Evolutionary conservation across 495 filamentous ascomycete species (phyloP).

Genomic region (Filosporella fistucella): DNA sequence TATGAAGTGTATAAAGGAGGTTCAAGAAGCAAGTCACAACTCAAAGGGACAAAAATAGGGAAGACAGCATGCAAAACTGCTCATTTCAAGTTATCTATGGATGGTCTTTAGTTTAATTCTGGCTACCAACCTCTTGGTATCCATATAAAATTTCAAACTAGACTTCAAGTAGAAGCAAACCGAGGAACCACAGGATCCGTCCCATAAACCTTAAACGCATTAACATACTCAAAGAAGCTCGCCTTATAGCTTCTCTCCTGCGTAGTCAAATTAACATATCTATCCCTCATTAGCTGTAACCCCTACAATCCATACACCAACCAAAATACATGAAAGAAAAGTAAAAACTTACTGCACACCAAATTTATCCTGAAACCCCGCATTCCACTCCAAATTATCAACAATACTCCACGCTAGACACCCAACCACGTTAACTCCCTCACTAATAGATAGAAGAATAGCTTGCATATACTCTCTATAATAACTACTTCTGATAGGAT

Average conservation of each 20-base stretch:
- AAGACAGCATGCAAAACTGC: too few species aligned
- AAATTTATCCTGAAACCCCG: constrained; percentile 26
- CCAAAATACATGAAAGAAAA: background rate
- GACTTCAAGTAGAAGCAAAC: constrained; percentile 7
- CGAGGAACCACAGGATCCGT: constrained; percentile 16
- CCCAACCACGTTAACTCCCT: constrained; percentile 37
- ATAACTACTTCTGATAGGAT: constrained; percentile 32
- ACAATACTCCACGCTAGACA: constrained; percentile 36
- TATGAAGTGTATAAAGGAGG: too few species aligned
- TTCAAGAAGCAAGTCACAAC: too few species aligned
- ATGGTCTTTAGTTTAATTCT: too few species aligned
- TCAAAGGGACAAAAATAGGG: too few species aligned
- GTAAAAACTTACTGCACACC: constrained; percentile 36
- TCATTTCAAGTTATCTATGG: too few species aligned
- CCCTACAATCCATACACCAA: too few species aligned
- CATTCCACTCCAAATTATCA: constrained; percentile 20
- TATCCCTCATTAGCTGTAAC: background rate
- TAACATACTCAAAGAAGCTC: constrained; percentile 43
- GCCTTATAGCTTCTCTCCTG: constrained; percentile 38
- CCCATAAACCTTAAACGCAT: constrained; percentile 26
- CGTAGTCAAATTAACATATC: constrained; percentile 36
- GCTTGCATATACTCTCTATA: constrained; percentile 35
- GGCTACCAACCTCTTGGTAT: too few species aligned
- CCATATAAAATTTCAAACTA: too few species aligned
- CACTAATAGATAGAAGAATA: constrained; percentile 30